These are phyloP conservation scores for Musa itinerans DNA, from an alignment of 176 grass and related monocot genomes.

Conservation along the genomic window DNA sequence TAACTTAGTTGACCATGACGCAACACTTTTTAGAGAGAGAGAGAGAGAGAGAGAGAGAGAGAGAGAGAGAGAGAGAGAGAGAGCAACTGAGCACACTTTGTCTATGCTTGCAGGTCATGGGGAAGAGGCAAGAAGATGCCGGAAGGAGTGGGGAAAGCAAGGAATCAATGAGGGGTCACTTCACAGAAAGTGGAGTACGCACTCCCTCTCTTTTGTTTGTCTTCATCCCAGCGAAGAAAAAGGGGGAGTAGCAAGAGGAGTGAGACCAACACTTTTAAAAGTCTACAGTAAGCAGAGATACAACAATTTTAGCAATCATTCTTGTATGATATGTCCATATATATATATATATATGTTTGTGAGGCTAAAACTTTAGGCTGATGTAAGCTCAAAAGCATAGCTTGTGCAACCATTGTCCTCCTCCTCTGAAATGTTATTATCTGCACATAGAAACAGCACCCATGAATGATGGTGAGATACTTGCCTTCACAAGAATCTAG, in stretches of 20 bases:
- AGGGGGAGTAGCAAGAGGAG: not conserved
- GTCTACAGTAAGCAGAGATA: not conserved
- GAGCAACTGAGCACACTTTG: not conserved
- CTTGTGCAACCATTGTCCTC: too few species aligned
- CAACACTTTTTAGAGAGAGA: too few species aligned
- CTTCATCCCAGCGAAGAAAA: not conserved
- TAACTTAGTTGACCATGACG: too few species aligned
- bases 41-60: too few species aligned
- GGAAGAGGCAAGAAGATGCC: not conserved
- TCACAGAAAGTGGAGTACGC: not conserved
- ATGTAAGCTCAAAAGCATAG: too few species aligned
- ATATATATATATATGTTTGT: not conserved
- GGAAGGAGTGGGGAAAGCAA: not conserved
- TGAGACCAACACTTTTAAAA: not conserved
- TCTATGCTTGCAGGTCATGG: not conserved
- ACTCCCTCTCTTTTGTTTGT: not conserved
- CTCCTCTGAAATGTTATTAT: not conserved
- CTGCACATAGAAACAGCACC: not conserved
- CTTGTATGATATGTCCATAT: not conserved
- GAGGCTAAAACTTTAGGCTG: too few species aligned
- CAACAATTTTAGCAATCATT: not conserved
- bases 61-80: too few species aligned
- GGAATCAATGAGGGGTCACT: not conserved
- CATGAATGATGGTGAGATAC: not conserved
- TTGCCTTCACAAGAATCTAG: not conserved